Percentiles rank a stretch among this genome's conserved stretches.
These are phyloP conservation scores for Coniophora puteana DNA, from an alignment of 1,284 basidiomycete genomes.

Conservation along the genomic window DNA sequence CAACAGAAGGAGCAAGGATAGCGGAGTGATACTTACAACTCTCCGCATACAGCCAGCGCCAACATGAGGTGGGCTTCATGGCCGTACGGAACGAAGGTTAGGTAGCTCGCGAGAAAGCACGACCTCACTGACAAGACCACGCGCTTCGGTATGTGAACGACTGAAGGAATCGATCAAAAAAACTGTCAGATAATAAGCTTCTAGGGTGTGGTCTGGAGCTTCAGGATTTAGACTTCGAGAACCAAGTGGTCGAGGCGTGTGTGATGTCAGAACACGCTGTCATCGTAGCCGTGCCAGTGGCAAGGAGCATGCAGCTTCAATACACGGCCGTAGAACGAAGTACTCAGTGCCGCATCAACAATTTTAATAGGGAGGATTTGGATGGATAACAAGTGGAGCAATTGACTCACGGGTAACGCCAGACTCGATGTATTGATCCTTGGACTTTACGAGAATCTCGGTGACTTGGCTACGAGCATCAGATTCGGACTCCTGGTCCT, in stretches of 20 bases:
- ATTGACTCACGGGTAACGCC: constrained; percentile 35
- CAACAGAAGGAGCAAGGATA: constrained; percentile 8
- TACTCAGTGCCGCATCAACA: no score
- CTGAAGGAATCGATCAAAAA: constrained; percentile 32
- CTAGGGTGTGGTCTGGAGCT: no score
- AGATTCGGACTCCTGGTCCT: neutral
- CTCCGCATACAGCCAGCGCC: constrained; percentile 57
- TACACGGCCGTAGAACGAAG: no score
- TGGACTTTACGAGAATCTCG: constrained; percentile 39
- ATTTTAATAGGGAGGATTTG: no score
- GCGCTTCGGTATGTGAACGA: constrained; percentile 62
- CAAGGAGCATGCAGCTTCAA: neutral
- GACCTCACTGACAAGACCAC: constrained; percentile 61
- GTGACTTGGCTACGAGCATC: constrained; percentile 11
- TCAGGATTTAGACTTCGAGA: constrained; percentile 1
- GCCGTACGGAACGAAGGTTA: constrained; percentile 46
- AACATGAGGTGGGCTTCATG: constrained; percentile 56
- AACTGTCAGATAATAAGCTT: constrained; percentile 13
- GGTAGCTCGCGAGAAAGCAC: constrained; percentile 41
- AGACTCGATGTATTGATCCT: constrained; percentile 31
- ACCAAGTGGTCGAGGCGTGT: neutral
- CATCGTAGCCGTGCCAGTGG: constrained; percentile 2
- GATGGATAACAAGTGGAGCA: constrained; percentile 17
- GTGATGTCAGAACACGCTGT: no score
- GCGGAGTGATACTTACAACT: constrained; percentile 46